Base-by-base conservation (phyloP, 1,284 basidiomycete species). In the Boletus albobrunnescens region DNA sequence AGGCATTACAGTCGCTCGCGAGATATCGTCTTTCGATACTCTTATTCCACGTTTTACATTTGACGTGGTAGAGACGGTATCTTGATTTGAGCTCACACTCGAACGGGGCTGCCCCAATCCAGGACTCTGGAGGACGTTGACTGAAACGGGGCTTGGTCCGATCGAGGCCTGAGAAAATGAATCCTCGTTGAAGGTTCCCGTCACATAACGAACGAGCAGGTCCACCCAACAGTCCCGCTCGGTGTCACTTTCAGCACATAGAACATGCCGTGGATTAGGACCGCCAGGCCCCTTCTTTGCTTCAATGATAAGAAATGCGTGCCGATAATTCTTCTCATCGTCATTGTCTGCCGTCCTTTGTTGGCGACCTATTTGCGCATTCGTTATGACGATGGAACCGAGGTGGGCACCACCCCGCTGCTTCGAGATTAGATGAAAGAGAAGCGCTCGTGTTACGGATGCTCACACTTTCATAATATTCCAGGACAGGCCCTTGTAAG, bases 271-370 rank as follows among this genome's bases (percentile, higher is more conserved):
- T 42, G 87, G 79, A 54, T 81, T 81, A 41, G 84, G 79, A 5
- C 86, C 82, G 37, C 78, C 79, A 12, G 84, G 84, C 2, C 77
- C 79, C 46, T 81, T 83, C 62, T 83, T 85, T 17, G 80, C 79
- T 67, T 97, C 94, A 52, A 98, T 91, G 60, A 99, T 92, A 49
- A 99, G 80, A 72, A 99, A 98, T 0, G 95, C 95, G 62, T 99
- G 95, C 22, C 94, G 81, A 58, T 95, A 96, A 54, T 96, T 90
- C 61, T 91, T 91, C 60, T 96, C 94, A 50, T 94, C 91, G 47
- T 90, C 86, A 9, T 64, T 57, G 51, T 77, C 67, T 56, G 67
- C 67, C 61, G 67, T 72, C 42, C 55, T 76, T 71, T 58, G 73
- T 59, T 35, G 78, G 61, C 45, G 71, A 50, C 52, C 71, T 66